Evolutionary conservation across 495 filamentous ascomycete genomes (phyloP), one percentile per base, ranked within the genome.

Genomic region (Neurospora sp.): DNA sequence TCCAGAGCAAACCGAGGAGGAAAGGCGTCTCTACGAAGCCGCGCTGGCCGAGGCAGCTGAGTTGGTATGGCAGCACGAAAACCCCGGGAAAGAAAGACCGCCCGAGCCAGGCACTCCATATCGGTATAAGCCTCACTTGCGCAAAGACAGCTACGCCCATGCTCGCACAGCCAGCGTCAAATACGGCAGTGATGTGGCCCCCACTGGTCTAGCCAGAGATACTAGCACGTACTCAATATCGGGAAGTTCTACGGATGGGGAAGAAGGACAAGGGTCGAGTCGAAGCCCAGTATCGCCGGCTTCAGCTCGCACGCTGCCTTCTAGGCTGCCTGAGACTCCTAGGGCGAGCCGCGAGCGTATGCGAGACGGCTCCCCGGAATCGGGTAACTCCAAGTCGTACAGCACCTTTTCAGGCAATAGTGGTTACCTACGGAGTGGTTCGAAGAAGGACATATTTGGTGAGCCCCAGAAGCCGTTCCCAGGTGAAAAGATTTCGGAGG

Each of bases 401-500:
- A 78, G 77, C 31, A 72, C 77, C 9, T 40, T 82, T 6, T 69
- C 79, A 2, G 70, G 73, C 61, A 68, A 71, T 1, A 39, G 78
- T 18, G 74, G 75, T 8, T 80, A 82, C 16, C 81, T 81, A 31
- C 82, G 85, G 48, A 86, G 84, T 76, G 86, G 83, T 73, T 78
- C 83, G 61, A 89, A 86, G 76, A 81, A 88, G 70, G 87, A 87
- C 72, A 83, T 87, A 73, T 90, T 87, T 77, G 88, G 85, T 40
- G 87, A 88, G 76, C 79, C 85, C 69, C 81, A 87, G 76, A 84
- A 85, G 79, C 83, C 88, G 10, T 89, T 89, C 75, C 87, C 91
- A 4, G 88, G 91, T 40, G 93, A 96, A 73, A 89, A 94, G 75
- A 97, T 97, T 69, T 97, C 92, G 83, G 93, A 97, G 80, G 94